Evolutionary conservation across 208 protist genomes (phyloP), one percentile per base, ranked within the genome.

Genomic region (Ichthyophonus hoferi): DNA sequence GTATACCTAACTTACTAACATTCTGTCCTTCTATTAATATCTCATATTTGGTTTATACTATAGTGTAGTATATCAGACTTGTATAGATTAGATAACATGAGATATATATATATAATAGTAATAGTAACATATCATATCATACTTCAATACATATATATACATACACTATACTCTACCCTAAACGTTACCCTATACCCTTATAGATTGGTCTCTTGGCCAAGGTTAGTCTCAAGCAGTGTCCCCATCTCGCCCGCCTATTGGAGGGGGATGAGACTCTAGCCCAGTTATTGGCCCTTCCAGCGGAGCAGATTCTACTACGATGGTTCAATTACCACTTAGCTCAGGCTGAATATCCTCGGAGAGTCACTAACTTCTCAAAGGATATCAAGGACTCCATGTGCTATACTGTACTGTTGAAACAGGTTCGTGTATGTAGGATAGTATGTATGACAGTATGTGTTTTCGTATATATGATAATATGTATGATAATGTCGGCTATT

Each of bases 321-420:
- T 97, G 96, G 96, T 82, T 97, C 42, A 97, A 97, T 92, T 96
- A 95, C 90, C 96, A 97, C 42, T 90, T 97, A 2, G 58, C 58
- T n/a, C 88, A 88, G 1, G 95, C 95, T n/a, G 94, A 93, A 37
- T 82, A n/a, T 37, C 3, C 79, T 78, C 67, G 92, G 31, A 58
- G 92, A n/a, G 91, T 96, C n/a, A 91, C 78, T 24, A 97, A 97
- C 91, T 97, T 97, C 39, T 67, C 42, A 37, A n/a, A 33, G 24
- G 95, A 97, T 89, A 93, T 97, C 33, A 93, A 95, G 58, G 95
- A 93, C 34, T 88, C 86, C 39, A 89, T 90, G 37, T 41, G 77
- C 12, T 96, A 96, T 91, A 95, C 92, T 1, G 58, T 95, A 17
- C 90, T 97, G 2, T 87, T 97, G 1, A 91, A 94, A 24, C 95